These are phyloP conservation scores for Phialemoniopsis sp. DNA, from an alignment of 2,329 filamentous ascomycete species.

Conservation along the genomic window DNA sequence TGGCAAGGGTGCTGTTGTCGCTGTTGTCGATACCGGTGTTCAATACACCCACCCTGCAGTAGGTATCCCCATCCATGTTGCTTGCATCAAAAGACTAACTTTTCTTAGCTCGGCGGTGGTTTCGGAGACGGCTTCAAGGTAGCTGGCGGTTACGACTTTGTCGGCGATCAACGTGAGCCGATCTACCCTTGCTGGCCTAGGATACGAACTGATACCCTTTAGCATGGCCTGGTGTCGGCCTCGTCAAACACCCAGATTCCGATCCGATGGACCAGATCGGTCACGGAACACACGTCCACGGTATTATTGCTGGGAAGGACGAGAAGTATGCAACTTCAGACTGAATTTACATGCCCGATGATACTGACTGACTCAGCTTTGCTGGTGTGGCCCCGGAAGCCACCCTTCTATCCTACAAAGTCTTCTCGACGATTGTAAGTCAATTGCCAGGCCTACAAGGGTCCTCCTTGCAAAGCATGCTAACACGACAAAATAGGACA, in stretches of 20 bases:
- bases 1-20: conserved; percentile 10
- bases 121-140: conserved; percentile 16
- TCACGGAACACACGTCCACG: conserved; percentile 18
- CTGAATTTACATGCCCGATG: too few species aligned
- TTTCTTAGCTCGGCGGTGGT: conserved; percentile 18
- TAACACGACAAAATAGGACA: conserved; percentile 3
- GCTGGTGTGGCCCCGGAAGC: conserved; percentile 18
- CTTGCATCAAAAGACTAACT: too few species aligned
- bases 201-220: too few species aligned
- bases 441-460: too few species aligned
- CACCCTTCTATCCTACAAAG: conserved; percentile 14
- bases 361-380: conserved; percentile 11
- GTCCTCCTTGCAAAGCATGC: background rate
- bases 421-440: too few species aligned
- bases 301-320: conserved; percentile 18
- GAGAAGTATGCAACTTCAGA: too few species aligned
- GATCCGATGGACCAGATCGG: conserved; percentile 15
- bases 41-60: conserved; percentile 10
- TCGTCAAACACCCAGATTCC: too few species aligned
- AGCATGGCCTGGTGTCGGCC: too few species aligned
- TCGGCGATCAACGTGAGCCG: too few species aligned
- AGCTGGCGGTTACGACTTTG: conserved; percentile 15
- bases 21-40: conserved; percentile 9
- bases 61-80: background rate
- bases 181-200: too few species aligned